Evolutionary conservation across 2,329 filamentous ascomycete species (phyloP).

Genomic region (Epichloe festucae): DNA sequence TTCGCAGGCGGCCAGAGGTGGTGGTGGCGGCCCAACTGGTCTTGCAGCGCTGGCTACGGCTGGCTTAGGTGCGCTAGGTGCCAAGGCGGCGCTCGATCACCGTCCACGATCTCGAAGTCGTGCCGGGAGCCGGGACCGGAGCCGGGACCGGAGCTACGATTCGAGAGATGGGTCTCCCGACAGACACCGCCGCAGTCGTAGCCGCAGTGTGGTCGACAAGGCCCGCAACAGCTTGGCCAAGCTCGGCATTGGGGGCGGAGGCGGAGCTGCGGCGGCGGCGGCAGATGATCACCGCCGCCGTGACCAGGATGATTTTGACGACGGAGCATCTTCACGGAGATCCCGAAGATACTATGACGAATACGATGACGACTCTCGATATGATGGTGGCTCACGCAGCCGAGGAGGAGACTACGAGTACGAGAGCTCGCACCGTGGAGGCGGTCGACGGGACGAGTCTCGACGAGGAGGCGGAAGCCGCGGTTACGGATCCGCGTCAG

Average conservation of each 20-base stretch:
- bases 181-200: slow-evolving; percentile 36
- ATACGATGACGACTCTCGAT: slow-evolving; percentile 33
- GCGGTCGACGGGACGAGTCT: slow-evolving; percentile 23
- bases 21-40: slow-evolving; percentile 32
- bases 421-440: slow-evolving; percentile 28
- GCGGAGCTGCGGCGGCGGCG: slow-evolving; percentile 18
- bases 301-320: slow-evolving; percentile 32
- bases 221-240: slow-evolving; percentile 49
- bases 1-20: slow-evolving; percentile 33
- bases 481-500: slow-evolving; percentile 38
- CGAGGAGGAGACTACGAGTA: slow-evolving; percentile 34
- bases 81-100: slow-evolving; percentile 44
- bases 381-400: slow-evolving; percentile 16
- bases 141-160: slow-evolving; percentile 29
- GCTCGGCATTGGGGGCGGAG: slow-evolving; percentile 43
- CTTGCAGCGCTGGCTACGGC: slow-evolving; percentile 52
- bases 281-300: slow-evolving; percentile 26
- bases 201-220: slow-evolving; percentile 51
- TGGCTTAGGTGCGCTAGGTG: slow-evolving; percentile 45
- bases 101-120: slow-evolving; percentile 39
- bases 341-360: slow-evolving; percentile 28
- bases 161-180: slow-evolving; percentile 31
- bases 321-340: slow-evolving; percentile 26
- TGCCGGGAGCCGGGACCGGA: slow-evolving; percentile 33
- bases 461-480: slow-evolving; percentile 24